Conservation (phyloP, 2,329 filamentous ascomycete genomes). For the Eutypa lata region DNA sequence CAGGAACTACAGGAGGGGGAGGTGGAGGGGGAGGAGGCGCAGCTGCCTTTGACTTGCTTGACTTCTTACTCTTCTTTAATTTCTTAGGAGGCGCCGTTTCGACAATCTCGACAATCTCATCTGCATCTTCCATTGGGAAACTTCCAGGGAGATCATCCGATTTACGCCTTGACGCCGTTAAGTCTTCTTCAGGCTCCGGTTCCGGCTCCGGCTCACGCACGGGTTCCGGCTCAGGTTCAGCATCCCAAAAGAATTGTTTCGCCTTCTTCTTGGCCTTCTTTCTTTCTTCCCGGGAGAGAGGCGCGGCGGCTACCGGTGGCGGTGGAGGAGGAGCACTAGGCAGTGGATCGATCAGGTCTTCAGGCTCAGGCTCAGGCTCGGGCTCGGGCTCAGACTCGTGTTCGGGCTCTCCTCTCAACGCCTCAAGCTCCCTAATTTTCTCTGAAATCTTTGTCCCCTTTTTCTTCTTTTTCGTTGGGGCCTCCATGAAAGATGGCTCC, state of each 20-base stretch:
- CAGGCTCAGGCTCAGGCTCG: slow-evolving; percentile 2
- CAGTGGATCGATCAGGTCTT: slow-evolving; percentile 32
- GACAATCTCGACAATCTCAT: slow-evolving; percentile 49
- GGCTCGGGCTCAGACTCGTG: too few relatives aligned
- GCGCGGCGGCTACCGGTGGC: slow-evolving; percentile 31
- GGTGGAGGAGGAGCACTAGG: slow-evolving; percentile 38
- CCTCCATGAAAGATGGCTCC: slow-evolving; percentile 34
- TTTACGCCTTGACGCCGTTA: slow-evolving; percentile 9
- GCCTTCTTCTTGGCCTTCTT: slow-evolving; percentile 42
- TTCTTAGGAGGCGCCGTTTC: slow-evolving; percentile 44
- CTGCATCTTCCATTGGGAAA: slow-evolving; percentile 29
- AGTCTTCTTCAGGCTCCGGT: slow-evolving; percentile 9
- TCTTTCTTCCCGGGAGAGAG: slow-evolving; percentile 35
- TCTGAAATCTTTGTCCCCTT: slow-evolving; percentile 52
- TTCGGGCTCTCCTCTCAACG: slow-evolving; percentile 33
- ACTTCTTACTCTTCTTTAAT: slow-evolving; percentile 40
- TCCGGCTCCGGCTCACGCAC: neutral
- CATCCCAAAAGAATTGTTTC: slow-evolving; percentile 29
- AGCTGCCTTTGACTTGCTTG: slow-evolving; percentile 32
- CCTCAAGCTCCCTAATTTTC: slow-evolving; percentile 55
- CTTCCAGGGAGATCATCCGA: slow-evolving; percentile 21
- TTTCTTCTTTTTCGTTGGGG: slow-evolving; percentile 49
- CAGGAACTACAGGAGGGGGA: slow-evolving; percentile 27
- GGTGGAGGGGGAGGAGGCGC: slow-evolving; percentile 32
- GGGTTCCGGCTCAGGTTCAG: slow-evolving; percentile 5